These are phyloP conservation scores for Nadsonia starkeyi-henricii DNA, from an alignment of 1,139 yeast species.

Conservation along the genomic window DNA sequence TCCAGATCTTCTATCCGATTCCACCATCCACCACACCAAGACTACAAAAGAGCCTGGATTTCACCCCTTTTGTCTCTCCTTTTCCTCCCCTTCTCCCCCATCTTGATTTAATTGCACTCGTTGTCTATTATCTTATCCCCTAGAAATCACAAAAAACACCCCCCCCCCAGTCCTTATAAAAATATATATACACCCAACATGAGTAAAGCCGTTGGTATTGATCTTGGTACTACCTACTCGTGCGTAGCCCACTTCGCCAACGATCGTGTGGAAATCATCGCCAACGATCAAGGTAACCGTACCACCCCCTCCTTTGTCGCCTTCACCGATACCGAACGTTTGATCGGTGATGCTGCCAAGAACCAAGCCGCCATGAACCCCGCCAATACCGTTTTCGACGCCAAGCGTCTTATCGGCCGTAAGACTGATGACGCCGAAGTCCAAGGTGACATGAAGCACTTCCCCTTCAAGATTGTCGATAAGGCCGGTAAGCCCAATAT, in stretches of 20 bases:
- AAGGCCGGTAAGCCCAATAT: conserved; percentile 77
- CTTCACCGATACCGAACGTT: conserved; percentile 90
- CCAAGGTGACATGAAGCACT: conserved; percentile 84
- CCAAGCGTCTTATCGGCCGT: conserved; percentile 94
- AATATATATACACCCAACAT: conserved; percentile 7
- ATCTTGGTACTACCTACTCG: conserved; percentile 97
- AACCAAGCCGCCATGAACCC: conserved; percentile 98
- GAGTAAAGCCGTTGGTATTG: conserved; percentile 45
- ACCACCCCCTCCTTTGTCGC: conserved; percentile 96
- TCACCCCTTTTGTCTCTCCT: not conserved
- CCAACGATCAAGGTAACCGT: conserved; percentile 98
- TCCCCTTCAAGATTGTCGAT: conserved; percentile 91
- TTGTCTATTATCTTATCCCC: not conserved
- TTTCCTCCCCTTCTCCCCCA: conserved; percentile 2
- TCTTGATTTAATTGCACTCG: conserved; percentile 1
- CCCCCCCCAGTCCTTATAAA: conserved; percentile 1
- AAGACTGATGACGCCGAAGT: conserved; percentile 78
- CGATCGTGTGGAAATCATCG: conserved; percentile 86
- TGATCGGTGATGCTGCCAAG: conserved; percentile 97
- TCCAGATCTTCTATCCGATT: too few species aligned
- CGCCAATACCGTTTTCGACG: conserved; percentile 87
- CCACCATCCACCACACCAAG: not conserved
- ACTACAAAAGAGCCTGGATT: not conserved
- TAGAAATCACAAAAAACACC: not conserved
- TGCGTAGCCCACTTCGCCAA: conserved; percentile 94